These are phyloP conservation scores for Streptanthus diversifolius DNA, from an alignment of 345 rosid genomes.

Conservation along the genomic window DNA sequence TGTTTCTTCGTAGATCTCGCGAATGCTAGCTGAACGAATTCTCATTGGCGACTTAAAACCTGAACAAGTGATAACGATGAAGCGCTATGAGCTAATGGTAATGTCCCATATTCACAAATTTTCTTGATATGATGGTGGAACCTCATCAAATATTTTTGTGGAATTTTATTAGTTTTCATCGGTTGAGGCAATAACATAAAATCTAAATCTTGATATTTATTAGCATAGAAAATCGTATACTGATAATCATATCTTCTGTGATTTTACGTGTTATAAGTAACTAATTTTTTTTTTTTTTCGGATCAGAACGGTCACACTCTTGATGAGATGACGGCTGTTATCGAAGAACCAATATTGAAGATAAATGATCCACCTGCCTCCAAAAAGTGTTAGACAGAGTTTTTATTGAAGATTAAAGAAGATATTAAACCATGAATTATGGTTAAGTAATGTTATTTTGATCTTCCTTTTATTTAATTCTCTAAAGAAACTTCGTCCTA, in stretches of 20 bases:
- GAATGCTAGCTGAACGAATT: constrained; percentile 51
- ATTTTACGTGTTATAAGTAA: background rate
- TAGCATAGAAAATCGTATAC: background rate
- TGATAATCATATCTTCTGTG: background rate
- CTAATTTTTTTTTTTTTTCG: background rate
- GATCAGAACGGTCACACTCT: background rate
- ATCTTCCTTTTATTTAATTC: background rate
- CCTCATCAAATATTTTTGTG: no score
- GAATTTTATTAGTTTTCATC: background rate
- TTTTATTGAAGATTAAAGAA: background rate
- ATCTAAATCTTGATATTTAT: background rate
- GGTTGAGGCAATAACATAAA: background rate
- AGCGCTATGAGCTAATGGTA: background rate
- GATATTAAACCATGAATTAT: background rate
- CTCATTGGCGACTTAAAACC: constrained; percentile 68
- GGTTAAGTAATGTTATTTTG: background rate
- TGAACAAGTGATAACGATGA: background rate
- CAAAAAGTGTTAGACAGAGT: background rate
- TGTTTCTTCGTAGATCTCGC: constrained; percentile 38
- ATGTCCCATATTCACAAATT: background rate
- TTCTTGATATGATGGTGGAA: no score
- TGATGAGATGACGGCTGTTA: background rate
- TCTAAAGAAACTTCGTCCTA: background rate
- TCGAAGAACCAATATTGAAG: background rate
- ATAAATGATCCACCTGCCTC: background rate